phyloP scores from a whole-genome alignment of 179 eudicot species.

The Spergularia azorica region DNA sequence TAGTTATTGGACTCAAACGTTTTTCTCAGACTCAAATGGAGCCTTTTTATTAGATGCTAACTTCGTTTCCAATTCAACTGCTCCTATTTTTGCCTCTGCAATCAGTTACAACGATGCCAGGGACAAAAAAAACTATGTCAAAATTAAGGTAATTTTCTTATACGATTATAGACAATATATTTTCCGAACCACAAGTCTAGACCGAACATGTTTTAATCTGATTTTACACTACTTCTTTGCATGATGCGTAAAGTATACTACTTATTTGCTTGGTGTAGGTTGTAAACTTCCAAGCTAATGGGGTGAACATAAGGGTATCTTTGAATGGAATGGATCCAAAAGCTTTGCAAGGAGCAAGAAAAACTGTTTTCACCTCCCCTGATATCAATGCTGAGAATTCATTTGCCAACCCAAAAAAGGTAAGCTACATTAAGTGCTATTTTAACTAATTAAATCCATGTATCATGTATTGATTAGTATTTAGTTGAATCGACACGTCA shows the following conservation, averaged over 20 bases:
- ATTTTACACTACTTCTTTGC: too few species aligned
- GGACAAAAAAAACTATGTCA: conserved; percentile 25
- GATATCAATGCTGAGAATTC: conserved; percentile 22
- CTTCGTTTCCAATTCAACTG: not conserved
- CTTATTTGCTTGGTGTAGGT: conserved; percentile 11
- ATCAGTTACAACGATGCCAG: conserved; percentile 21
- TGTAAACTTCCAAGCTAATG: conserved; percentile 26
- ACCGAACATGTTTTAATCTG: too few species aligned
- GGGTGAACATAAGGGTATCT: conserved; percentile 2
- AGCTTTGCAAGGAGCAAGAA: conserved; percentile 6
- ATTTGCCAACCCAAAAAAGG: conserved; percentile 33
- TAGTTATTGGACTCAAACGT: conserved; percentile 46
- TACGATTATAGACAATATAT: too few species aligned
- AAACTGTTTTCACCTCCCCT: conserved; percentile 19
- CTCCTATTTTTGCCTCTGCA: conserved; percentile 25
- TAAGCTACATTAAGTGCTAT: not conserved
- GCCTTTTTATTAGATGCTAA: conserved; percentile 25
- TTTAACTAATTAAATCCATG: too few species aligned
- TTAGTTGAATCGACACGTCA: too few species aligned
- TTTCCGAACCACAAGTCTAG: too few species aligned
- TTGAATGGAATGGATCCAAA: conserved; percentile 28
- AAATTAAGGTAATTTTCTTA: conserved; percentile 25
- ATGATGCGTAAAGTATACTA: too few species aligned
- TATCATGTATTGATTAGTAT: too few species aligned
- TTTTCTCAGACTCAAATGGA: conserved; percentile 40